Conservation (phyloP, 208 protist genomes). For the Acanthamoeba castellanii region DNA sequence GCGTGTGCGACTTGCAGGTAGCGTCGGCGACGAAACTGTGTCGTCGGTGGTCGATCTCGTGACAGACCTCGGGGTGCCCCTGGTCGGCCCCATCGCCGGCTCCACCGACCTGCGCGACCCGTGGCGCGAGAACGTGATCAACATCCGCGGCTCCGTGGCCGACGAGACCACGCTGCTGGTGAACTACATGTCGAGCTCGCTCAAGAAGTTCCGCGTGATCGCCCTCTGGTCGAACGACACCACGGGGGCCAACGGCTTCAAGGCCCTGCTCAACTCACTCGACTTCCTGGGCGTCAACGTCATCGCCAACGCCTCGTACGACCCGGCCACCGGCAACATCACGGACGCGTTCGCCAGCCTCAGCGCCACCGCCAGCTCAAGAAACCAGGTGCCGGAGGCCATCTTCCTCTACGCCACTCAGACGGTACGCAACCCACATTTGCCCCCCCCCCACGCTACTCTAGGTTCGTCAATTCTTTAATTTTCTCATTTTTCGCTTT, state of each 20-base stretch:
- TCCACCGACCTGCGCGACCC: neutral
- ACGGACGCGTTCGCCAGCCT: neutral
- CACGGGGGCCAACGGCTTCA: neutral
- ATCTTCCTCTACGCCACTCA: slow-evolving; percentile 37
- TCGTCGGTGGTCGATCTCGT: neutral
- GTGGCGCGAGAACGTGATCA: slow-evolving; percentile 18
- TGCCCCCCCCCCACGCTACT: too few relatives aligned
- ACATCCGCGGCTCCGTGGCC: neutral
- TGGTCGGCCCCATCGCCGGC: neutral
- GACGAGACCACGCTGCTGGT: slow-evolving; percentile 34
- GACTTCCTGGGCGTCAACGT: neutral
- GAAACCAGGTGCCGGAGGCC: neutral
- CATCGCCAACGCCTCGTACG: slow-evolving; percentile 11
- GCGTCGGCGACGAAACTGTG: neutral
- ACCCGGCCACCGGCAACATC: neutral
- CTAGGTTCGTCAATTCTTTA: neutral
- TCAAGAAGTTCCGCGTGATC: neutral
- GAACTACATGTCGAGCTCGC: neutral
- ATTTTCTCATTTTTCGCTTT: neutral
- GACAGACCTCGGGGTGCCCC: neutral
- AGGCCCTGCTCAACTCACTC: slow-evolving; percentile 10
- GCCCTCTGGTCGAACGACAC: slow-evolving; percentile 16
- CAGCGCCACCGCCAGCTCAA: too few relatives aligned
- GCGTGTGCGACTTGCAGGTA: neutral
- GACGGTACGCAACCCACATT: neutral